phyloP scores from a whole-genome alignment of 1,139 yeast species.

The Suhomyces maxii region DNA sequence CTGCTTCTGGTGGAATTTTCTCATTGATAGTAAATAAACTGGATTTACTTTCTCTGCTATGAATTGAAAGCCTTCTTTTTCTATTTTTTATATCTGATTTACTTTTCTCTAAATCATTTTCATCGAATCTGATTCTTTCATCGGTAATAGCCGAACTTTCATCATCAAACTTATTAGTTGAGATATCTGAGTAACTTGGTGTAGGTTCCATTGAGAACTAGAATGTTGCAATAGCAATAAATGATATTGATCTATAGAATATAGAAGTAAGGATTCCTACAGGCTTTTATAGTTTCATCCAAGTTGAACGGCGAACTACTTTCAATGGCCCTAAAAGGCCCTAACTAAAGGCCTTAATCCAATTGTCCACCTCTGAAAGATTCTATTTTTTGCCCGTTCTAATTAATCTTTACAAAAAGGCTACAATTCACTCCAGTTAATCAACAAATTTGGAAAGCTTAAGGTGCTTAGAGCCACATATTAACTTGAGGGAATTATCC shows the following conservation, averaged over 20 bases:
- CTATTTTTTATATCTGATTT: neutral
- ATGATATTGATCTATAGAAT: neutral
- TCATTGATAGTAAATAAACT: constrained; percentile 13
- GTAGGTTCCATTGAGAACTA: constrained; percentile 2
- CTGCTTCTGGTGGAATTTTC: constrained; percentile 27
- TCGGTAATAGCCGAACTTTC: constrained; percentile 5
- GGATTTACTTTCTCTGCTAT: constrained; percentile 9
- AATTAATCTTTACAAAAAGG: no score
- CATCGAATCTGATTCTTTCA: constrained; percentile 10
- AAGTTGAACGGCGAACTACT: no score
- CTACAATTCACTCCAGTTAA: neutral
- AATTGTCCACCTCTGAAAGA: no score
- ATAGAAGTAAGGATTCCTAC: neutral
- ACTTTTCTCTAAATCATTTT: constrained; percentile 7
- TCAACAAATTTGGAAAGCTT: neutral
- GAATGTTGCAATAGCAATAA: neutral
- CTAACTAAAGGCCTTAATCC: no score
- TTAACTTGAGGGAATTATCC: constrained; percentile 8
- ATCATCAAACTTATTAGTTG: constrained; percentile 7
- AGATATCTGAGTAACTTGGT: constrained; percentile 4
- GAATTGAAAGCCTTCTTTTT: constrained; percentile 9
- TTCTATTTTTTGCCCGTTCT: no score
- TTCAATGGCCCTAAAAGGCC: no score
- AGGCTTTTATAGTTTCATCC: no score
- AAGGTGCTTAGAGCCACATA: neutral